Conservation (phyloP, 371 early-diverging fungal genomes). For the Capillidium rhysosporum region DNA sequence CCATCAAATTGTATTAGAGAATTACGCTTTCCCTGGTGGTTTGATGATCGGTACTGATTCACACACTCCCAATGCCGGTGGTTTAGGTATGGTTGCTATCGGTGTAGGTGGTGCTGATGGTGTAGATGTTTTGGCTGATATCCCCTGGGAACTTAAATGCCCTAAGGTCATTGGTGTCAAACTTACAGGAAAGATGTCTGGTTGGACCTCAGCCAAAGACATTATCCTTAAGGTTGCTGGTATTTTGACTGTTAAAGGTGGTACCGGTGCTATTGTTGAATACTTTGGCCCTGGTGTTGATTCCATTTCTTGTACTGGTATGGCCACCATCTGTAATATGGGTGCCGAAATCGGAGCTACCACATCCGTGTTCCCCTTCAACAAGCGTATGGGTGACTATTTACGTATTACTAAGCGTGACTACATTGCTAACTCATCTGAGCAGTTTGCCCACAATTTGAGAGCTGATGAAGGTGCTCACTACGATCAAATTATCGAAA, state of each 20-base stretch:
- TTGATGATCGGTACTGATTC: conserved; percentile 91
- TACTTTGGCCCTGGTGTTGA: conserved; percentile 81
- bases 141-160: conserved; percentile 86
- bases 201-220: conserved; percentile 88
- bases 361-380: conserved; percentile 88
- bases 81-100: conserved; percentile 77
- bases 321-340: conserved; percentile 93
- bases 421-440: conserved; percentile 48
- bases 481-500: conserved; percentile 85
- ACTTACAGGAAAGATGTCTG: conserved; percentile 60
- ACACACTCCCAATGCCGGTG: conserved; percentile 71
- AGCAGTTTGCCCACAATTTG: conserved; percentile 49
- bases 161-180: conserved; percentile 89
- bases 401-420: conserved; percentile 64
- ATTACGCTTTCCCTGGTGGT: conserved; percentile 95
- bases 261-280: conserved; percentile 79
- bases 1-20: conserved; percentile 94
- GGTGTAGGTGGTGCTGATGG: conserved; percentile 94
- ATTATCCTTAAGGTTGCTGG: conserved; percentile 76
- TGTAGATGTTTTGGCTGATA: conserved; percentile 83
- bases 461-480: conserved; percentile 65
- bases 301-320: conserved; percentile 74
- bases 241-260: conserved; percentile 73
- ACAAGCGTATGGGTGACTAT: conserved; percentile 64
- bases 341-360: conserved; percentile 94